These are phyloP conservation scores for Circinella minor DNA, from an alignment of 371 early-diverging fungal genomes.

Conservation along the genomic window DNA sequence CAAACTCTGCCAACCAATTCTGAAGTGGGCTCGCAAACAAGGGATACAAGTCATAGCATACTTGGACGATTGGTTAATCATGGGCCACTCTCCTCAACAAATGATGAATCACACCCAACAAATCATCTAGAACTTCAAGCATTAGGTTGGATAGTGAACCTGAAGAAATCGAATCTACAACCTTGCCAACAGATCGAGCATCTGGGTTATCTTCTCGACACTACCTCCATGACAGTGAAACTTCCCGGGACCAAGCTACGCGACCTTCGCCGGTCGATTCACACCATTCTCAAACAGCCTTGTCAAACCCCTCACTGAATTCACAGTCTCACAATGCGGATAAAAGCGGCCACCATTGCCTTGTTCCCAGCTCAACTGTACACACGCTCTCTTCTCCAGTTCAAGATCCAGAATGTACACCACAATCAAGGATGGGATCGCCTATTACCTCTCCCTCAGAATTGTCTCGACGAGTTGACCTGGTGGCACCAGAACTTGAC, in stretches of 20 bases:
- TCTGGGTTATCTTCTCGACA: slow-evolving; percentile 23
- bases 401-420: slow-evolving; percentile 7
- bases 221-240: slow-evolving; percentile 15
- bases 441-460: neutral
- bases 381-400: slow-evolving; percentile 13
- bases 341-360: slow-evolving; percentile 28
- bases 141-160: slow-evolving; percentile 28
- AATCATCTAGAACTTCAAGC: slow-evolving; percentile 9
- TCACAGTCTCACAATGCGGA: slow-evolving; percentile 28
- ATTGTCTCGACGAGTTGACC: slow-evolving; percentile 17
- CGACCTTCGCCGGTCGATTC: slow-evolving; percentile 13
- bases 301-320: slow-evolving; percentile 16
- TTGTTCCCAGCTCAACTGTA: slow-evolving; percentile 26
- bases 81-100: slow-evolving; percentile 12
- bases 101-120: slow-evolving; percentile 16
- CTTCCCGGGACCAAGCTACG: slow-evolving; percentile 17
- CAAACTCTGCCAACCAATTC: slow-evolving; percentile 28
- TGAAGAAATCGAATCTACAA: slow-evolving; percentile 20
- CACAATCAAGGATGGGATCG: slow-evolving; percentile 4
- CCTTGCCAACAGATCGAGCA: slow-evolving; percentile 26
- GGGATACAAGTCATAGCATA: slow-evolving; percentile 29
- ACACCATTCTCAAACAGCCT: neutral
- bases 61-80: slow-evolving; percentile 33
- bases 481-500: slow-evolving; percentile 18
- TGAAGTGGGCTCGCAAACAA: slow-evolving; percentile 30